Conservation (phyloP, 441 rosid genomes). For the Erodium texanum region DNA sequence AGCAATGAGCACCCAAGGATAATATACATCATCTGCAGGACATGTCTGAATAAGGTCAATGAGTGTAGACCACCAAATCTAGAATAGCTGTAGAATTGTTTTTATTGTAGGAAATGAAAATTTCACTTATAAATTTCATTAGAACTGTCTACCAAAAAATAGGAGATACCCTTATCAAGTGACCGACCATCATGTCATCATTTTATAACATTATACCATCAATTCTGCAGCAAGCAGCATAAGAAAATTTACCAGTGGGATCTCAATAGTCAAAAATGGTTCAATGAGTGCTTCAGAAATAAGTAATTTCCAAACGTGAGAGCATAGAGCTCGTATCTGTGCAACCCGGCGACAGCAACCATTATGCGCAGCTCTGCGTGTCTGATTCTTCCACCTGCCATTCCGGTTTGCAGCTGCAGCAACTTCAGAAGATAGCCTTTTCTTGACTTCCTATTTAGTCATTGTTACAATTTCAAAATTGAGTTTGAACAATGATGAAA, state of each 20-base stretch:
- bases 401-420: slow-evolving; percentile 77
- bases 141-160: neutral
- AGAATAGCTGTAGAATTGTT: neutral
- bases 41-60: neutral
- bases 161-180: neutral
- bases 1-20: neutral
- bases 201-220: neutral
- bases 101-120: neutral
- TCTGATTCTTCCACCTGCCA: slow-evolving; percentile 98
- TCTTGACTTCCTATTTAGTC: slow-evolving; percentile 70
- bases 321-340: slow-evolving; percentile 63
- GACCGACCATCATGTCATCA: slow-evolving; percentile 1
- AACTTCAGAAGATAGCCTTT: slow-evolving; percentile 73
- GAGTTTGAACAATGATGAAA: slow-evolving; percentile 14
- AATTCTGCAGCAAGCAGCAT: slow-evolving; percentile 6
- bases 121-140: neutral
- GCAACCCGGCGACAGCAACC: slow-evolving; percentile 97
- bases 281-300: slow-evolving; percentile 67
- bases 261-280: slow-evolving; percentile 60
- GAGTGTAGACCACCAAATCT: slow-evolving; percentile 1
- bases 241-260: slow-evolving; percentile 63
- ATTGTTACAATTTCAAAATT: slow-evolving; percentile 26
- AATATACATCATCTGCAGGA: neutral
- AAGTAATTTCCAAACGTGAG: slow-evolving; percentile 86
- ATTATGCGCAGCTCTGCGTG: slow-evolving; percentile 85